Evolutionary conservation across 2,329 filamentous ascomycete species (phyloP).

Genomic region (Cordyceps farinosa): DNA sequence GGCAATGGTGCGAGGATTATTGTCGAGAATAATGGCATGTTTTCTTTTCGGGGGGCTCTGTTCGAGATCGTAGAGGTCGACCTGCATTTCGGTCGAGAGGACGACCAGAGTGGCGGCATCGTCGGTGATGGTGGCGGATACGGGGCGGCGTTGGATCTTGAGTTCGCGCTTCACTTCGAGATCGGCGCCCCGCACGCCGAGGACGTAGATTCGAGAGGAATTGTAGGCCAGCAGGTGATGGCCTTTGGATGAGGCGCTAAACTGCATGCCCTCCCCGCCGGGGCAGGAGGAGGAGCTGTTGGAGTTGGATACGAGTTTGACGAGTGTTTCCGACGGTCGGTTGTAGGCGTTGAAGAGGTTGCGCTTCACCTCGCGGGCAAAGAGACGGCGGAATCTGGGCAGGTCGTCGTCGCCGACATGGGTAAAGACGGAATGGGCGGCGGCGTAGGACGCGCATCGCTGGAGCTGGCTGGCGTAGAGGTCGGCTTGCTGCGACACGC

Average conservation of each 20-base stretch:
- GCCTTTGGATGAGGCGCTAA: conserved; percentile 72
- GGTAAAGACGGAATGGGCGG: conserved; percentile 43
- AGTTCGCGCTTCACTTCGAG: conserved; percentile 70
- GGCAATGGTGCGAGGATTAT: conserved; percentile 73
- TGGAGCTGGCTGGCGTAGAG: conserved; percentile 61
- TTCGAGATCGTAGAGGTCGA: conserved; percentile 77
- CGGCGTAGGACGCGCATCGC: conserved; percentile 56
- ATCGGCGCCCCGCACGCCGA: conserved; percentile 61
- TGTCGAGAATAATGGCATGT: conserved; percentile 74
- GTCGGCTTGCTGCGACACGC: conserved; percentile 58
- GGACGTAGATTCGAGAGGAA: conserved; percentile 77
- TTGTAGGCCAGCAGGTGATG: conserved; percentile 76
- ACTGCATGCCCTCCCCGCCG: conserved; percentile 81
- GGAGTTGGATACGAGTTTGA: conserved; percentile 79
- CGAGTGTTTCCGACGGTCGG: conserved; percentile 64
- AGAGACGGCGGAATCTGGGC: conserved; percentile 58
- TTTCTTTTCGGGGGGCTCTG: conserved; percentile 62
- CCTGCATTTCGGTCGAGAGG: conserved; percentile 75
- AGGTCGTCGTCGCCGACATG: conserved; percentile 48
- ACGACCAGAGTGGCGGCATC: conserved; percentile 74
- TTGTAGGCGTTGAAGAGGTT: conserved; percentile 76
- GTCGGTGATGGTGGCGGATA: conserved; percentile 74
- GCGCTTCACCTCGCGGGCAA: conserved; percentile 67
- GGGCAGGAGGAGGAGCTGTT: conserved; percentile 81
- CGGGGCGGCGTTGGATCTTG: conserved; percentile 72